Conservation (phyloP, 163 green algal species). For the Trebouxiophyceae sp. region DNA sequence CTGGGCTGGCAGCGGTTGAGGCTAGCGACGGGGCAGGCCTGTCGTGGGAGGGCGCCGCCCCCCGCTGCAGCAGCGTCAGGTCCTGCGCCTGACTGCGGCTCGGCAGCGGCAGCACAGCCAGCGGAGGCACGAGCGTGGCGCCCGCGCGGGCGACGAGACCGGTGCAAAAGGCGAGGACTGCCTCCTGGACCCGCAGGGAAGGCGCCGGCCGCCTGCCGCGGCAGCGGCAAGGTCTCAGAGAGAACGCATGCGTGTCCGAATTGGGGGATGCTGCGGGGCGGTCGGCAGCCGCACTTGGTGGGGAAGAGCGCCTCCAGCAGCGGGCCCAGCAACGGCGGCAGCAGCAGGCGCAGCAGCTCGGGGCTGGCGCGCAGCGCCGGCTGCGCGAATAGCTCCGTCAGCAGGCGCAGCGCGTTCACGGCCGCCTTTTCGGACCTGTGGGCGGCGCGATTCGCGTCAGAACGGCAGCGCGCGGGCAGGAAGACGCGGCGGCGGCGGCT, state of each 20-base stretch:
- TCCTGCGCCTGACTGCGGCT: neutral
- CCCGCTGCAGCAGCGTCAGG: neutral
- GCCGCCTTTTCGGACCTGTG: neutral
- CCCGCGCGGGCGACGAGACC: neutral
- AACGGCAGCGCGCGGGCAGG: no score
- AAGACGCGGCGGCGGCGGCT: no score
- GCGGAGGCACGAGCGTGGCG: neutral
- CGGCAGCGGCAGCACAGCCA: neutral
- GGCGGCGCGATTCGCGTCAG: no score
- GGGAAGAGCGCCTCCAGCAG: neutral
- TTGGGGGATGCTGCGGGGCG: neutral
- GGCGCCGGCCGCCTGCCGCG: neutral
- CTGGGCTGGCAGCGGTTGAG: no score
- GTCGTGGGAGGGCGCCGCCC: neutral
- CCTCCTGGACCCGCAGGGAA: neutral
- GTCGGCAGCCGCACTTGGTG: neutral
- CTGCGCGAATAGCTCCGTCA: neutral
- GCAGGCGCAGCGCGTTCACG: neutral
- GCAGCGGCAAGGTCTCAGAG: neutral
- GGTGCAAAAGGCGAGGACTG: neutral
- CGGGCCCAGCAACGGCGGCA: neutral
- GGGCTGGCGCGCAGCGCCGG: neutral
- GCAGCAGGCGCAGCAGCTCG: neutral
- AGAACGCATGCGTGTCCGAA: neutral
- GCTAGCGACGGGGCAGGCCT: neutral